Conservation (phyloP, 306 rosid genomes). For the Rosa multiflora region DNA sequence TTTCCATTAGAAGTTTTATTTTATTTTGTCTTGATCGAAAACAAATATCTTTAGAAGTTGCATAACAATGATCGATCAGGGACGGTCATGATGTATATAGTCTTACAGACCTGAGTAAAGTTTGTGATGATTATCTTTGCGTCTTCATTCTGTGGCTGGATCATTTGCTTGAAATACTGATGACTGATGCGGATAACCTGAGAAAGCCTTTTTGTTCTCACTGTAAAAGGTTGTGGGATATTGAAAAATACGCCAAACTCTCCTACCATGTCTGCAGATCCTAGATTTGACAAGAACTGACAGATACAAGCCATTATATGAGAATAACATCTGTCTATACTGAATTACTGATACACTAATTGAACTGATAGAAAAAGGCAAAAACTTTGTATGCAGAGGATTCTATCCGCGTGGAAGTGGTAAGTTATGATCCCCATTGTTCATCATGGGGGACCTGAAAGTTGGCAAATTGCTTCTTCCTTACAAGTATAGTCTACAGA, state of each 20-base stretch:
- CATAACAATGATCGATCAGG: not conserved
- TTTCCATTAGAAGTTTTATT: too few relatives aligned
- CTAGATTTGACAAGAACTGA: slow-evolving; percentile 63
- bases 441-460: not conserved
- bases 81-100: not conserved
- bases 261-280: slow-evolving; percentile 67
- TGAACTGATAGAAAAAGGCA: not conserved
- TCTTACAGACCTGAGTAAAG: slow-evolving; percentile 57
- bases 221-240: slow-evolving; percentile 79
- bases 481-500: not conserved
- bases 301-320: slow-evolving; percentile 28
- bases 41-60: not conserved
- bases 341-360: not conserved
- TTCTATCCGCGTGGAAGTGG: not conserved
- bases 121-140: slow-evolving; percentile 62
- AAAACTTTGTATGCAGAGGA: not conserved
- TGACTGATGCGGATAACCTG: slow-evolving; percentile 73
- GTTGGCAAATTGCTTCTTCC: not conserved
- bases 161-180: slow-evolving; percentile 69
- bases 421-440: too few relatives aligned
- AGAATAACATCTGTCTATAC: not conserved
- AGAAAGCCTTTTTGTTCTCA: slow-evolving; percentile 75
- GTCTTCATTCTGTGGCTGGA: slow-evolving; percentile 63
- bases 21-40: too few relatives aligned
- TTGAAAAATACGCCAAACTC: slow-evolving; percentile 79